Evolutionary conservation across 768 basidiomycete genomes (phyloP).

Genomic region (Pholiota molesta): DNA sequence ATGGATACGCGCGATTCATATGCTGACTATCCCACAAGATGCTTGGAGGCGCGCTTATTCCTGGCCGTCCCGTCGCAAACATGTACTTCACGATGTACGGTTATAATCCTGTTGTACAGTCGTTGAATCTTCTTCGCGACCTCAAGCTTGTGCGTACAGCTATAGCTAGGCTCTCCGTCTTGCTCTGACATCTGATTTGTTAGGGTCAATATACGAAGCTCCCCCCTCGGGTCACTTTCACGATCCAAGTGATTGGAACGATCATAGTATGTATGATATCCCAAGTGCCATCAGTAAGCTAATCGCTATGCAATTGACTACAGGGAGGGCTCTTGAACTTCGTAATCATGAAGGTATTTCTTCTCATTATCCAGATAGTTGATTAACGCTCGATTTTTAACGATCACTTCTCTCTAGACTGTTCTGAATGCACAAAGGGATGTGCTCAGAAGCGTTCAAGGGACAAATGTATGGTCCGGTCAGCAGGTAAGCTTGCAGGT

Average conservation of each 20-base stretch:
- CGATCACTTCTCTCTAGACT: neutral
- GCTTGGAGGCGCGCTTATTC: conserved; percentile 50
- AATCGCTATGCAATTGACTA: neutral
- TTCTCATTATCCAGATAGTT: neutral
- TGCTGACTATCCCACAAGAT: conserved; percentile 36
- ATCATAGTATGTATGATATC: conserved; percentile 43
- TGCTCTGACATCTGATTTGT: neutral
- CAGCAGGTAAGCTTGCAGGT: conserved; percentile 25
- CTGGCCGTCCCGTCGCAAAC: conserved; percentile 54
- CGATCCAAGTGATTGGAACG: conserved; percentile 57
- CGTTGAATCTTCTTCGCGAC: conserved; percentile 56
- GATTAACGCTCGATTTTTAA: neutral
- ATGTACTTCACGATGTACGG: conserved; percentile 51
- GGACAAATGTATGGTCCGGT: conserved; percentile 45
- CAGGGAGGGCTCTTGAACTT: conserved; percentile 44
- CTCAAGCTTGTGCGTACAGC: conserved; percentile 46
- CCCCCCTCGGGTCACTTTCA: conserved; percentile 65
- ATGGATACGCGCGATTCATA: neutral
- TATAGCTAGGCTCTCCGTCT: conserved; percentile 19
- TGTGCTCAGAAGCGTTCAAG: conserved; percentile 22
- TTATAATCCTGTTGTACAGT: conserved; percentile 50
- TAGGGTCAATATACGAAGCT: conserved; percentile 55
- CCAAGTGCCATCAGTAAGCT: too few species aligned
- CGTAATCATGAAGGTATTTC: conserved; percentile 53
- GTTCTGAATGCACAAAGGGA: neutral